Base-by-base conservation (phyloP, 1,284 basidiomycete genomes). In the Irpex sp. region DNA sequence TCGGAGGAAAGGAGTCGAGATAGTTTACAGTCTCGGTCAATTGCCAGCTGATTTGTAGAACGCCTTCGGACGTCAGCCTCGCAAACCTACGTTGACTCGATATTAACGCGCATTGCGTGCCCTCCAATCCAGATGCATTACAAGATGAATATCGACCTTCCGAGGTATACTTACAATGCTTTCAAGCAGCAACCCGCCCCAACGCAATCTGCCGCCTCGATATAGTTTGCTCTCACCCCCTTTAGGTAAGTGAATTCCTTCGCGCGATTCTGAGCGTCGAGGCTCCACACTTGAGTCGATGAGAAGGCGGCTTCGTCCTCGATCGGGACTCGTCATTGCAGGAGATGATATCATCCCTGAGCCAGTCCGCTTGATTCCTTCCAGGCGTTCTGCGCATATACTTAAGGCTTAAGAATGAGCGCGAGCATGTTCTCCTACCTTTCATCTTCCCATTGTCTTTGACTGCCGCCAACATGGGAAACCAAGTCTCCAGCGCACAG, bases 401-500 rank as follows among this genome's bases (percentile, higher is more conserved):
- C 10, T 37, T 33, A 14, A 35, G 28, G 53, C 18, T 53, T 45
- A 16, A 18, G 12, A 16, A 2, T 45, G 49, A 51, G n/a, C 19
- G 16, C 23, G 23, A 23, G 23, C 23, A 23, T 23, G 23, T 23
- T 28, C 28, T 28, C 28, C 28, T 4, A 3, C 28, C 28, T 33
- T 33, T 7, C 28, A 33, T 33, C 28, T 2, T 33, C 6, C 28
- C 7, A 7, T 33, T 7, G 28, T 33, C 39, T 45, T 45, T 45
- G 1, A 45, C 12, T 7, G 10, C 12, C n/a, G n/a, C 1, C 39
- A 61, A 12, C 52, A 74, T 73, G 69, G 71, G 69, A 23, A 70
- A 69, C 67, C 64, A 68, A 47, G 59, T 74, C 55, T 72, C 70
- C 14, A 64, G 67, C 48, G 71, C 72, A 1, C 69, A 71, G 16